These are phyloP conservation scores for Canavalia gladiata DNA, from an alignment of 306 rosid genomes.

Conservation along the genomic window DNA sequence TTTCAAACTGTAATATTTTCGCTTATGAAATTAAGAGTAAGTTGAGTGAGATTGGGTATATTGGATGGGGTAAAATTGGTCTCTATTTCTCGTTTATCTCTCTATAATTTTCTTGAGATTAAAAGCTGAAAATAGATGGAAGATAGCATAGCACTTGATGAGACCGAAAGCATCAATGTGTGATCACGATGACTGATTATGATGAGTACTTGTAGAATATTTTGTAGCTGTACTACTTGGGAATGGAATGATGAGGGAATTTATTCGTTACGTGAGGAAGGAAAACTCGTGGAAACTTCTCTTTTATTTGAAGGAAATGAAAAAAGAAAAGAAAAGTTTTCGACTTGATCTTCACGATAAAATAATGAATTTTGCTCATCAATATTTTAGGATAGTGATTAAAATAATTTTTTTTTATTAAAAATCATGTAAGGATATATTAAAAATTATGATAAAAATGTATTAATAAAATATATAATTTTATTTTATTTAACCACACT, in stretches of 20 bases:
- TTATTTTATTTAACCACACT: too few relatives aligned
- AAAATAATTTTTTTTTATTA: too few relatives aligned
- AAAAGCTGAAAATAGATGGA: neutral
- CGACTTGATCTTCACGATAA: neutral
- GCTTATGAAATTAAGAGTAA: neutral
- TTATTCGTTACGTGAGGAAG: neutral
- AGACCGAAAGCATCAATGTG: neutral
- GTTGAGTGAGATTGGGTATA: neutral
- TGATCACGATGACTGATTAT: neutral
- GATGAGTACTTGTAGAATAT: neutral
- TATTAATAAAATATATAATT: too few relatives aligned
- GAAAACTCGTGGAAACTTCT: conserved; percentile 18
- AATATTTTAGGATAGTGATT: too few relatives aligned
- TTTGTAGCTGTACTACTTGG: neutral
- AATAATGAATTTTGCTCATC: neutral
- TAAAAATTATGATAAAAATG: too few relatives aligned
- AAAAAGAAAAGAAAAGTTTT: neutral
- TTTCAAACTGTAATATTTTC: neutral
- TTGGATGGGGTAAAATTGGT: neutral
- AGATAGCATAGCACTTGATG: neutral
- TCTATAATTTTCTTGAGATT: neutral
- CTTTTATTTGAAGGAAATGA: neutral
- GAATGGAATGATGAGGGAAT: neutral
- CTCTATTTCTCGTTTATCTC: too few relatives aligned
- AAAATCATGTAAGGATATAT: too few relatives aligned